Evolutionary conservation across 2,329 filamentous ascomycete species (phyloP).

Genomic region (Penicillium sp.): DNA sequence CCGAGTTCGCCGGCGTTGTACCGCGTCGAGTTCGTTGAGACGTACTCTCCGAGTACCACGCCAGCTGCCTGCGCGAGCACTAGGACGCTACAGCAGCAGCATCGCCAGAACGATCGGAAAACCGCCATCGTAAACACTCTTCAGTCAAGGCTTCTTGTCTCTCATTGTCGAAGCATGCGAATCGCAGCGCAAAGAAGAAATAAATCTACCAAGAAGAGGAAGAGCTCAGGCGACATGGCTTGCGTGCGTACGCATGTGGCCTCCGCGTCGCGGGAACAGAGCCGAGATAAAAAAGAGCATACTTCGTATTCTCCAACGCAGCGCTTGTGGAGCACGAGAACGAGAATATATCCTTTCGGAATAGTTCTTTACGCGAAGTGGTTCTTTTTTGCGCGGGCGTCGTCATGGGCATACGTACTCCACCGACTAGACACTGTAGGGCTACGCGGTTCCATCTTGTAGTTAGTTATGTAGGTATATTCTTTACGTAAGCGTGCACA

Average conservation of each 20-base stretch:
- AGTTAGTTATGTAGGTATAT: too few relatives aligned
- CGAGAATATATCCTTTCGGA: neutral
- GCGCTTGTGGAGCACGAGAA: neutral
- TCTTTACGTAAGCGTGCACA: too few relatives aligned
- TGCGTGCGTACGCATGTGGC: neutral
- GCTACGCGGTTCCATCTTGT: too few relatives aligned
- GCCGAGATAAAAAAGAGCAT: neutral
- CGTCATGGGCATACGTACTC: conserved; percentile 1
- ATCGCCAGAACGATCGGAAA: neutral
- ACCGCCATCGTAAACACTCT: neutral
- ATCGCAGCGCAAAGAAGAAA: neutral
- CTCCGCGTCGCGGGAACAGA: neutral
- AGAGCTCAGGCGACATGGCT: neutral
- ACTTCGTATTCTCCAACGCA: neutral
- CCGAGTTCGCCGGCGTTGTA: conserved; percentile 14
- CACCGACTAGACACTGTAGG: neutral
- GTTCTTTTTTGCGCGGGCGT: neutral
- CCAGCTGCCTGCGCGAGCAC: neutral
- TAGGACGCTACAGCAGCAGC: neutral
- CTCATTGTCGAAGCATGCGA: neutral
- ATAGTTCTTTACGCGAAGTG: neutral
- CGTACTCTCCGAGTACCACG: neutral
- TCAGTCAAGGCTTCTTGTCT: neutral
- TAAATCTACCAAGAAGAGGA: neutral
- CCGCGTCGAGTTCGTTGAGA: neutral